Evolutionary conservation across 345 rosid species (phyloP).

Genomic region (Sonneratia caseolaris): DNA sequence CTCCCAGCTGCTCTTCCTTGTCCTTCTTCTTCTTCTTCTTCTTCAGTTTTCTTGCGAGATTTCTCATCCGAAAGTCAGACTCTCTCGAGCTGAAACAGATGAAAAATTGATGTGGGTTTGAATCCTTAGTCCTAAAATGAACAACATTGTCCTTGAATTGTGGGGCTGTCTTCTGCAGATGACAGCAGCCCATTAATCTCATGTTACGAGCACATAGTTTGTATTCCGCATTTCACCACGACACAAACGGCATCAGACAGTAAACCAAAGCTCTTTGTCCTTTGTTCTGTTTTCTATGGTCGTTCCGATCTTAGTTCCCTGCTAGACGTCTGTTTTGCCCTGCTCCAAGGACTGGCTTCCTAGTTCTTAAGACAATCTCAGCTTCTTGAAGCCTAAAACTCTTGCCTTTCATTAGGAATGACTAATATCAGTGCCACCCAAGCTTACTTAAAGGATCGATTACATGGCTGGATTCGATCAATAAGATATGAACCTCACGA

Average conservation of each 20-base stretch:
- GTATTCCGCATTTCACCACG: too few species aligned
- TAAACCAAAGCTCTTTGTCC: background rate
- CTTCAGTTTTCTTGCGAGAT: background rate
- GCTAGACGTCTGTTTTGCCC: too few species aligned
- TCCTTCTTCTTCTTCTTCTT: background rate
- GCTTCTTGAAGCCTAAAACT: background rate
- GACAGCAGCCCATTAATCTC: background rate
- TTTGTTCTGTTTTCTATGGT: background rate
- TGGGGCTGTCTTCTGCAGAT: background rate
- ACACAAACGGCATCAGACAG: background rate
- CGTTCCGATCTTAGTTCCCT: background rate
- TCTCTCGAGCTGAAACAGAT: background rate
- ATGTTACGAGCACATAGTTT: too few species aligned
- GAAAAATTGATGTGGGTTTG: background rate
- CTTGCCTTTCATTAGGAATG: background rate
- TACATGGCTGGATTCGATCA: background rate
- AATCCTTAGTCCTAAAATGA: background rate
- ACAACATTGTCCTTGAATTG: background rate
- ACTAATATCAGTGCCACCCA: background rate
- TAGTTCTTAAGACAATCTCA: too few species aligned
- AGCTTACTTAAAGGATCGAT: background rate
- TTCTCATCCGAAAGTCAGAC: background rate
- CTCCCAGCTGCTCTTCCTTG: background rate
- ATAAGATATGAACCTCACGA: background rate
- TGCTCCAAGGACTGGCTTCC: too few species aligned